These are phyloP conservation scores for Capronia coronata DNA, from an alignment of 2,329 filamentous ascomycete genomes.

Conservation along the genomic window DNA sequence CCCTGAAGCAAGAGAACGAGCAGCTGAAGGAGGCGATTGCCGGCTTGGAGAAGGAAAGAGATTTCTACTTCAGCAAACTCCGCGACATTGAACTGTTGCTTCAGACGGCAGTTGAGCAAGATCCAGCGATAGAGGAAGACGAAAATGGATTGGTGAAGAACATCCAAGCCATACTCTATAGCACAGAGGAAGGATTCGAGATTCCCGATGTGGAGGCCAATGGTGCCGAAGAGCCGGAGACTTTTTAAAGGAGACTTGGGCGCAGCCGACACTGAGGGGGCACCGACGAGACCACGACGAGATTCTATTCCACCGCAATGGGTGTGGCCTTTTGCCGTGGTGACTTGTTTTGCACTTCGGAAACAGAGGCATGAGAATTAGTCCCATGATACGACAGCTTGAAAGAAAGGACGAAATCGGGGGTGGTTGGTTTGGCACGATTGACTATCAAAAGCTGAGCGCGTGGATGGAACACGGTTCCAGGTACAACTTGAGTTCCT, in stretches of 20 bases:
- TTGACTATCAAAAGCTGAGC: too few relatives aligned
- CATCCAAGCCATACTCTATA: conserved; percentile 95
- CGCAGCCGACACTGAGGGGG: background rate
- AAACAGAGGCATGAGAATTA: background rate
- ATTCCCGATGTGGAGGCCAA: conserved; percentile 73
- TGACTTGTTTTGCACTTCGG: too few relatives aligned
- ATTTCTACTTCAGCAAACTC: conserved; percentile 99
- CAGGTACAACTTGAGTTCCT: too few relatives aligned
- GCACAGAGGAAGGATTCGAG: conserved; percentile 80
- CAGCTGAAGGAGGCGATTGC: conserved; percentile 92
- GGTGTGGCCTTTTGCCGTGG: background rate
- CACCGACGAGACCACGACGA: background rate
- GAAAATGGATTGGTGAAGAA: conserved; percentile 88
- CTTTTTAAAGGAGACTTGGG: conserved; percentile 29
- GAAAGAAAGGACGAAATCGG: too few relatives aligned
- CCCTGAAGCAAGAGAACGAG: conserved; percentile 73
- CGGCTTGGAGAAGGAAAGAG: conserved; percentile 88
- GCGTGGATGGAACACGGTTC: too few relatives aligned
- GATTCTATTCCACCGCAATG: background rate
- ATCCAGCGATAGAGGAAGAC: conserved; percentile 88
- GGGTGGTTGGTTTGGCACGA: background rate
- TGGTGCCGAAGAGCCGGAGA: conserved; percentile 45
- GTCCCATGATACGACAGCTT: background rate
- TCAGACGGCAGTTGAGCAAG: conserved; percentile 85
- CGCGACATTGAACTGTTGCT: conserved; percentile 93